Evolutionary conservation across 2,329 filamentous ascomycete species (phyloP).

Genomic region (Monilinia laxa): DNA sequence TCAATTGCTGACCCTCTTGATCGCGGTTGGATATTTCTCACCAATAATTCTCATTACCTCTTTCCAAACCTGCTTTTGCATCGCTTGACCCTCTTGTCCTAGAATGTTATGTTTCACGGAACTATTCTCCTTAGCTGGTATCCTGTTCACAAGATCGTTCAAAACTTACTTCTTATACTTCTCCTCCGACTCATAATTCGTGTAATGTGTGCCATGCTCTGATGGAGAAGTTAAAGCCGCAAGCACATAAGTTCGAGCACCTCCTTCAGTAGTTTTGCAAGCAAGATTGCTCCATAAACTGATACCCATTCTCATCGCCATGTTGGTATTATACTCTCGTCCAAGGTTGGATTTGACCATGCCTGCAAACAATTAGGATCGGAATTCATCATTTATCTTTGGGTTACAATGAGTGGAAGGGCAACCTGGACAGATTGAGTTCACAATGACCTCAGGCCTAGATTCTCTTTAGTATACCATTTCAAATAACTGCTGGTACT

Average conservation of each 20-base stretch:
- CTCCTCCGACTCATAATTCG: conserved; percentile 31
- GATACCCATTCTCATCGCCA: conserved; percentile 24
- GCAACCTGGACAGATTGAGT: conserved; percentile 33
- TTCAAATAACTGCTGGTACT: not conserved
- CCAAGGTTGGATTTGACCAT: conserved; percentile 34
- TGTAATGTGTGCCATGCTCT: conserved; percentile 36
- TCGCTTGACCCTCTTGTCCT: conserved; percentile 32
- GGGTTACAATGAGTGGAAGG: not conserved
- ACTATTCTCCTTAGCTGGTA: conserved; percentile 22
- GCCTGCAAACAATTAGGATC: conserved; percentile 23
- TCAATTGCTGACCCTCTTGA: not conserved
- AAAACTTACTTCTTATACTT: conserved; percentile 34
- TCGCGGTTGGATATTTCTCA: conserved; percentile 25
- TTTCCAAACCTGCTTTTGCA: conserved; percentile 35
- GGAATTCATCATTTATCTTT: not conserved
- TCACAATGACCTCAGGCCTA: conserved; percentile 33
- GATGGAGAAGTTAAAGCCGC: conserved; percentile 33
- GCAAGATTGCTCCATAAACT: conserved; percentile 28
- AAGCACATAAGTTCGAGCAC: conserved; percentile 38
- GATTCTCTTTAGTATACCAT: not conserved
- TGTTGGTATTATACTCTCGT: conserved; percentile 32
- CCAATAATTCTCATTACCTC: conserved; percentile 32
- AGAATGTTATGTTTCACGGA: conserved; percentile 31
- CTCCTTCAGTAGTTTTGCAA: conserved; percentile 39
- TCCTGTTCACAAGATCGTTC: conserved; percentile 4